Conservation (phyloP, 2,329 filamentous ascomycete genomes). For the Hymenoscyphus albidus region DNA sequence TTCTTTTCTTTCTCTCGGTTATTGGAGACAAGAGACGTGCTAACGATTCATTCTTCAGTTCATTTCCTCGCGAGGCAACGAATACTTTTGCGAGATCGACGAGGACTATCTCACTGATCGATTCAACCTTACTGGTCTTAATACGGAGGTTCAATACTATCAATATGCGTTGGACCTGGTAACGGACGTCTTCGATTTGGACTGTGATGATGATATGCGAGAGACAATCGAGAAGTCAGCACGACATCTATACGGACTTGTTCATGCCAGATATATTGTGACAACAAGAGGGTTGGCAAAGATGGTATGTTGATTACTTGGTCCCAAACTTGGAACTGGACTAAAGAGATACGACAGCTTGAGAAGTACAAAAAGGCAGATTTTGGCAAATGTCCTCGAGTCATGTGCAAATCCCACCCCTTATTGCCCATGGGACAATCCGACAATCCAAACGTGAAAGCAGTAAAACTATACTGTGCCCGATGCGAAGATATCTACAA, state of each 20-base stretch:
- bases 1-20: not conserved
- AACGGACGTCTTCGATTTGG: constrained; percentile 96
- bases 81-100: constrained; percentile 99
- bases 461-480: constrained; percentile 95
- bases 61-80: constrained; percentile 94
- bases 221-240: constrained; percentile 98
- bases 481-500: constrained; percentile 99
- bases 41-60: constrained; percentile 58
- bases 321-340: not conserved
- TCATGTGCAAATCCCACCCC: constrained; percentile 89
- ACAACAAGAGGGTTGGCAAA: constrained; percentile 91
- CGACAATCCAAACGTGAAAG: constrained; percentile 80
- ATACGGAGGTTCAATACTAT: constrained; percentile 97
- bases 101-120: constrained; percentile 97
- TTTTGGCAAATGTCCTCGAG: constrained; percentile 96
- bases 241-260: constrained; percentile 88
- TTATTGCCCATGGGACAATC: constrained; percentile 92
- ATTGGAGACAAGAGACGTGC: constrained; percentile 18
- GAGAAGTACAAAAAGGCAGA: constrained; percentile 99
- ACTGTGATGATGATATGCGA: constrained; percentile 97
- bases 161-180: constrained; percentile 97
- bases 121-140: constrained; percentile 95
- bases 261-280: constrained; percentile 95
- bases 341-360: constrained; percentile 55
- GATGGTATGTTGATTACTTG: constrained; percentile 64